Conservation (phyloP, 129 eudicot genomes). For the Kitagawia praeruptora region DNA sequence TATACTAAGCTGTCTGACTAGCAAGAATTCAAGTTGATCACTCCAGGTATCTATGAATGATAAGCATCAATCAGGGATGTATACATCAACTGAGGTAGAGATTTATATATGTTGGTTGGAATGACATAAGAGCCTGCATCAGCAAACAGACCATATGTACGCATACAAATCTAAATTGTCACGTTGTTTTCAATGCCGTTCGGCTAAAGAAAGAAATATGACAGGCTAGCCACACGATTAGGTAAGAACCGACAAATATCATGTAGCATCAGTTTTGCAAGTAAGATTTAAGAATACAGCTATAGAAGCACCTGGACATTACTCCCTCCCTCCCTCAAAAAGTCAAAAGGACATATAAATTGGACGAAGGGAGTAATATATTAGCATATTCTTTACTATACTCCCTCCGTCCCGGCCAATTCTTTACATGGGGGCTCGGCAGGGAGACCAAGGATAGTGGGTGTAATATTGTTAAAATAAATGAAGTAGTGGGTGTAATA, state of each 20-base stretch:
- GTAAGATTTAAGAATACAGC: too few relatives aligned
- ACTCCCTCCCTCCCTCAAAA: too few relatives aligned
- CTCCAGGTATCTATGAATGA: background rate
- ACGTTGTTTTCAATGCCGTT: background rate
- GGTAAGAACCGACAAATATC: background rate
- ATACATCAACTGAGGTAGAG: background rate
- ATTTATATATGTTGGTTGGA: background rate
- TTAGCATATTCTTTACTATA: too few relatives aligned
- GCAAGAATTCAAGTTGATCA: background rate
- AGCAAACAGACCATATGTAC: background rate
- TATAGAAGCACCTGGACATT: too few relatives aligned
- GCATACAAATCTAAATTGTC: background rate
- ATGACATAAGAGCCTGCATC: slow-evolving; percentile 2
- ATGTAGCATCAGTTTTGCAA: background rate
- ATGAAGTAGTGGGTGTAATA: too few relatives aligned
- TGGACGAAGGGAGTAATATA: too few relatives aligned
- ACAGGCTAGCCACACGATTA: background rate
- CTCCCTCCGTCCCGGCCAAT: too few relatives aligned
- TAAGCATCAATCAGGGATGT: background rate
- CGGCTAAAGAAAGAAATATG: background rate
- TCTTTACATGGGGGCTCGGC: too few relatives aligned
- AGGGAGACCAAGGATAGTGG: too few relatives aligned
- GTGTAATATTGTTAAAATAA: too few relatives aligned
- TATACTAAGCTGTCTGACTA: background rate
- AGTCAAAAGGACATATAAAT: too few relatives aligned